Conservation (phyloP, 345 rosid species). For the Pelargonium nanum region DNA sequence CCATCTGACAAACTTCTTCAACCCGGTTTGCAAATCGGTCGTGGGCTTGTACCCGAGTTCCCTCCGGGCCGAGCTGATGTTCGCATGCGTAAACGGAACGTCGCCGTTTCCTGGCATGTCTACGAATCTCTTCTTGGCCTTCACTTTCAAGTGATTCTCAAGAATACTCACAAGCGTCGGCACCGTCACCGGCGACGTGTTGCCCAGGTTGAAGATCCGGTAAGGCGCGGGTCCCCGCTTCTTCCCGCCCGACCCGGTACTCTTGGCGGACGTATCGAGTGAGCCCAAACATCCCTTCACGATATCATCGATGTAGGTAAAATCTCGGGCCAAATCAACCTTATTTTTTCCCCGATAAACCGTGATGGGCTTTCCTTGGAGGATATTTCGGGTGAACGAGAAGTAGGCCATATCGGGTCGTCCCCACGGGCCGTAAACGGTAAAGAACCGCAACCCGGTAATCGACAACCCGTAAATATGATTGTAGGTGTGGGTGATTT, state of each 20-base stretch:
- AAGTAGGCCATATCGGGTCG: slow-evolving; percentile 88
- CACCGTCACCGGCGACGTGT: slow-evolving; percentile 77
- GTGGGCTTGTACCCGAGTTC: slow-evolving; percentile 71
- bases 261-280: slow-evolving; percentile 52
- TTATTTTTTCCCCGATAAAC: slow-evolving; percentile 57
- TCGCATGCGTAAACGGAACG: slow-evolving; percentile 82
- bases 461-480: slow-evolving; percentile 73
- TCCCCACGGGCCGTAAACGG: slow-evolving; percentile 87
- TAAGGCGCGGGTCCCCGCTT: slow-evolving; percentile 54
- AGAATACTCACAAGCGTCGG: slow-evolving; percentile 52
- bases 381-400: slow-evolving; percentile 47
- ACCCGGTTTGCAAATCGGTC: slow-evolving; percentile 79
- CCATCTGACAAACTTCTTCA: slow-evolving; percentile 75
- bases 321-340: slow-evolving; percentile 65
- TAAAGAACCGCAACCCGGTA: slow-evolving; percentile 71
- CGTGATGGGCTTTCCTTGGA: slow-evolving; percentile 68
- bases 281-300: slow-evolving; percentile 72
- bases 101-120: slow-evolving; percentile 91
- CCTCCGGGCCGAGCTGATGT: slow-evolving; percentile 51
- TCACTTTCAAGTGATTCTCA: slow-evolving; percentile 57
- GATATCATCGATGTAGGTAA: slow-evolving; percentile 72
- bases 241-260: slow-evolving; percentile 82
- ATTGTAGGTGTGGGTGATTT: slow-evolving; percentile 69
- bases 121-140: slow-evolving; percentile 45
- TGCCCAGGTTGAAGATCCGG: slow-evolving; percentile 63